Evolutionary conservation across 108 stramenopile species (phyloP), one percentile per base, ranked within the genome.

Genomic region (Asterionellopsis glacialis): DNA sequence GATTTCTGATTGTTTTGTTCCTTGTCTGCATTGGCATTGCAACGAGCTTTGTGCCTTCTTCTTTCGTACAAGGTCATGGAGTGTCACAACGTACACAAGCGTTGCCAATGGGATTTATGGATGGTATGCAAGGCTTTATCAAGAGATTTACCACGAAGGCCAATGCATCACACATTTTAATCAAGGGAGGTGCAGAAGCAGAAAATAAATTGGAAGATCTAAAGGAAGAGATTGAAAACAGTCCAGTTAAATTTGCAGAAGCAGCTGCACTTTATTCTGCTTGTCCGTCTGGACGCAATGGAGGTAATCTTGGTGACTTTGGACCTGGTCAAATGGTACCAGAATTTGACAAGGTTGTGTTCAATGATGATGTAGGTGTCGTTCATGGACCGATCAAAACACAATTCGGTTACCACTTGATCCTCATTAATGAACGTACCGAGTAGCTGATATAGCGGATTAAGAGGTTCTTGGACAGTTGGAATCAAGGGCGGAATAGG

Each of bases 401-500:
- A 16, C 59, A 78, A 40, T 88, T 88, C 68, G 87, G 87, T 11
- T 84, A 81, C 45, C 87, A 88, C 80, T 56, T 88, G 45, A 78
- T 88, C 14, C 78, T 86, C 24, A 76, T 91, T 26, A 77, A 73
- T 49, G 78, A 82, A 21, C 57, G 85, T 3, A 69, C 77, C 28
- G 85, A 72, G 41, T 64, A 72, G 19, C 21, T 19, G 47, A n/a
- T n/a, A n/a, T n/a, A n/a, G n/a, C n/a, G n/a, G n/a, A n/a, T n/a
- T n/a, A n/a, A n/a, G n/a, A n/a, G n/a, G n/a, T n/a, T n/a, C n/a
- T n/a, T n/a, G n/a, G n/a, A n/a, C n/a, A n/a, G n/a, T n/a, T n/a
- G n/a, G n/a, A n/a, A n/a, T n/a, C n/a, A n/a, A n/a, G n/a, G n/a
- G n/a, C n/a, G n/a, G n/a, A n/a, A n/a, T n/a, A n/a, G n/a, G n/a